Evolutionary conservation across 2,329 filamentous ascomycete species (phyloP).

Genomic region (Fusarium sacchari): DNA sequence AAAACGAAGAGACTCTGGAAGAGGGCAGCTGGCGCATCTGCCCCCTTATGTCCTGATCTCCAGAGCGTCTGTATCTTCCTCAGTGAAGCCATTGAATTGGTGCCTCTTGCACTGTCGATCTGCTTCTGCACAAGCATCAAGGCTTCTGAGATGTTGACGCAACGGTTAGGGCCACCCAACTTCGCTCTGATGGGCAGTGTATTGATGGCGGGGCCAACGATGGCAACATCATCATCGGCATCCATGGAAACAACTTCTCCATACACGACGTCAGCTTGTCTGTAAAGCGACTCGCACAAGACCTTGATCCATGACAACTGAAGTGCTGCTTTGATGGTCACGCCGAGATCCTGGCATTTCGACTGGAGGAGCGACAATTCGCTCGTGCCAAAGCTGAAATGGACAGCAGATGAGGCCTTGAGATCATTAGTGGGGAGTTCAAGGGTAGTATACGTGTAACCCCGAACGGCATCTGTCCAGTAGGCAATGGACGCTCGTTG

Average conservation of each 20-base stretch:
- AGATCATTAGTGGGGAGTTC: neutral
- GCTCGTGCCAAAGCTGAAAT: neutral
- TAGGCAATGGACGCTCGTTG: neutral
- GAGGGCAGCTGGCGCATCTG: neutral
- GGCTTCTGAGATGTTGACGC: neutral
- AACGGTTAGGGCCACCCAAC: accelerated
- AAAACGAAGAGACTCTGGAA: slow-evolving; percentile 29
- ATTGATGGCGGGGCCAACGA: slow-evolving; percentile 16
- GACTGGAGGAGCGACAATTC: neutral
- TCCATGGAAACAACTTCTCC: slow-evolving; percentile 10
- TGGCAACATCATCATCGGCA: neutral
- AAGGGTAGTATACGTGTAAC: slow-evolving; percentile 1
- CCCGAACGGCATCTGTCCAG: neutral
- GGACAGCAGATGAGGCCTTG: slow-evolving; percentile 5
- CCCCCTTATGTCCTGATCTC: neutral
- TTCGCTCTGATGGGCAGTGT: slow-evolving; percentile 7
- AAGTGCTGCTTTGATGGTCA: neutral
- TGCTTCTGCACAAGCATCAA: neutral
- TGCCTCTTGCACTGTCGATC: slow-evolving; percentile 6
- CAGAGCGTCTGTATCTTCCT: slow-evolving; percentile 12
- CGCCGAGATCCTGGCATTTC: neutral
- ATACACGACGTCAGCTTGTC: slow-evolving; percentile 4
- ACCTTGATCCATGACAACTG: slow-evolving; percentile 23
- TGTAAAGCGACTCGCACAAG: neutral
- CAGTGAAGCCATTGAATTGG: slow-evolving; percentile 17